Base-by-base conservation (phyloP, 768 basidiomycete species). In the Gymnopilus dilepis region DNA sequence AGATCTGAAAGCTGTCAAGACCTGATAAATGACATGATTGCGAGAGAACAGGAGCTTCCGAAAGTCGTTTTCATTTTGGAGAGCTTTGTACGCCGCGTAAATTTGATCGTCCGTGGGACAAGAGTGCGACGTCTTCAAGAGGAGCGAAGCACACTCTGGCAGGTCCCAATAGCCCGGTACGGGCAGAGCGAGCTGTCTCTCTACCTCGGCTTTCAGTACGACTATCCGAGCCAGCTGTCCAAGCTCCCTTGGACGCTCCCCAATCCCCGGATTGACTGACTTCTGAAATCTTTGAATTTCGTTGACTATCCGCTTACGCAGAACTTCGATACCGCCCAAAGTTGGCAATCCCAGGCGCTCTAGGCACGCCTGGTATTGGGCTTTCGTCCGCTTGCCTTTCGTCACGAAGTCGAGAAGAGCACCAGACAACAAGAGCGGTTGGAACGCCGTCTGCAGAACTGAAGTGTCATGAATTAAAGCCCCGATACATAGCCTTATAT, bases 101-200 rank as follows among this genome's bases (percentile, higher is more conserved):
- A 84, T 68, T 6, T 77, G 74, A 51, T 81, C 80, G 28, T 81
- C 79, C 5, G 66, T 74, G 0, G 78, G 78, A 65, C 77, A 79
- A 21, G 61, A 59, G 11, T 56, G 59, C 6, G 45, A 61, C 0
- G 41, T 52, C 6, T 69, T 63, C 19, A 76, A 62, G 9, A 81
- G 66, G 11, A 70, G 65, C 4, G 70, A 63, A 15, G 72, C 75
- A 58, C 81, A 80, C 61, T 81, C 77, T 2, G 74, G 70, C 15
- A 83, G 68, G 62, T 82, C 80, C 81, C 82, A 83, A 58, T 78
- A 81, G 7, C 83, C 83, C 26, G 82, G 76, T 24, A 81, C 64
- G 6, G 83, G 83, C n/a, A 84, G 66, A 1, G 82, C 81, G 11
- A 84, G 58, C 21, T 82, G 74, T 11, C 74, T 71, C 61, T 80